Base-by-base conservation (phyloP, 2,329 filamentous ascomycete genomes). In the Penicillium sp. region DNA sequence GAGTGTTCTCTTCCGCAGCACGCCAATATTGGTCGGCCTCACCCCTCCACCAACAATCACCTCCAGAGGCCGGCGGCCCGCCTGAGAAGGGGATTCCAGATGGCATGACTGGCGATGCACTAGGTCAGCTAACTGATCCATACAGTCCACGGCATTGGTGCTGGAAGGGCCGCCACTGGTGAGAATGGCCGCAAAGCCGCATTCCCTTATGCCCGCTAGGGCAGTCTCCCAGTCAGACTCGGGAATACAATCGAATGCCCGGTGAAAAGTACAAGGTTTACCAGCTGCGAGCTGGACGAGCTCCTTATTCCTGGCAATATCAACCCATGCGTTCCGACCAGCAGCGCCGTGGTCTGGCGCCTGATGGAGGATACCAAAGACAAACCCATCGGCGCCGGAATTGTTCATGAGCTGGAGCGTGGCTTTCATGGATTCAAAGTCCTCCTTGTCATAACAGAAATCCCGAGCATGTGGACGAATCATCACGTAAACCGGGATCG, bases 31-130 rank as follows among this genome's bases (percentile, higher is more conserved):
- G 5, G 48, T 65, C 25, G 78, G 73, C 52, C 83, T 74, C 5
- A 86, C 76, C 0, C 83, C 81, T 42, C 83, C 83, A 0, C 83
- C 84, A 16, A 81, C 71, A 59, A 86, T 82, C 26, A 86, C 71
- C 0, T 73, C 68, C 35, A 83, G 51, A 19, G 33, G 22, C 13
- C 35, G 48, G 57, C 30, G n/a, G 7, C 40, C 1, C 22, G 48
- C 22, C 16, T 11, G 3, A 16, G 25, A 5, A 22, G 6, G 2
- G 22, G 6, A 6, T 7, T 11, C 37, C 6, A 42, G 37, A 25
- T 25, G 7, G 11, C 28, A 46, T n/a, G 40, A n/a, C 19, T 46
- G 58, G 42, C 57, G 45, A 2, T 73, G 33, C 68, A 73, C 11
- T 54, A 73, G 30, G 59, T 64, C 46, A n/a, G 55, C 60, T 4